These are phyloP conservation scores for Cutaneotrichosporon dermatis DNA, from an alignment of 1,284 basidiomycete species.

Conservation along the genomic window DNA sequence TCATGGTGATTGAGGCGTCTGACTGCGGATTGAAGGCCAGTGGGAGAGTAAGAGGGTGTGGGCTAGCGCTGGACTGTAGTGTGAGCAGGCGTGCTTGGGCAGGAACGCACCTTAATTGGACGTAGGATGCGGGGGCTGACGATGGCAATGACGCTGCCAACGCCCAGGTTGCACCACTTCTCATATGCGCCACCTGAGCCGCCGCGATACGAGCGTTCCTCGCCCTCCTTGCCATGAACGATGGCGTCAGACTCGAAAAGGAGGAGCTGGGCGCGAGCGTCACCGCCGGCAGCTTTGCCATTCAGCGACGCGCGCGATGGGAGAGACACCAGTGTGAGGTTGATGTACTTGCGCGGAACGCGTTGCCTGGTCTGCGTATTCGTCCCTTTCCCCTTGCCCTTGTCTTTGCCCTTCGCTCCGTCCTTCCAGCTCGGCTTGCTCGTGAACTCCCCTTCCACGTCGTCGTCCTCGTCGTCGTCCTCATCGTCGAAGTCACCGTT, in stretches of 20 bases:
- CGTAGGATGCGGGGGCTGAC: slow-evolving; percentile 83
- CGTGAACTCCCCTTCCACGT: neutral
- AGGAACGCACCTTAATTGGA: slow-evolving; percentile 63
- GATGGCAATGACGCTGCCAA: slow-evolving; percentile 84
- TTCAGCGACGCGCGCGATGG: slow-evolving; percentile 57
- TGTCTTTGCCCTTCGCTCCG: too few species aligned
- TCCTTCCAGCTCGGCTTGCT: too few species aligned
- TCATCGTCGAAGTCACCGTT: slow-evolving; percentile 16
- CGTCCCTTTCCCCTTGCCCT: too few species aligned
- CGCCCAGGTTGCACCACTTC: slow-evolving; percentile 67
- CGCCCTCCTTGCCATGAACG: too few species aligned
- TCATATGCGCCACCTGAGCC: slow-evolving; percentile 92
- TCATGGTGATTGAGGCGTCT: slow-evolving; percentile 69
- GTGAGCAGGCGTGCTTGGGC: neutral
- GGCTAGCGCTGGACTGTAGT: slow-evolving; percentile 32
- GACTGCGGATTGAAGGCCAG: slow-evolving; percentile 82
- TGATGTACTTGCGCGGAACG: slow-evolving; percentile 64
- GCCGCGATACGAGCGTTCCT: slow-evolving; percentile 60
- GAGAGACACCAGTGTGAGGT: slow-evolving; percentile 63
- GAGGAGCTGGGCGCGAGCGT: slow-evolving; percentile 74
- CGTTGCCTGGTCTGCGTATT: slow-evolving; percentile 4
- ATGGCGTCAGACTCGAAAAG: slow-evolving; percentile 76
- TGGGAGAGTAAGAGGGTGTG: slow-evolving; percentile 72
- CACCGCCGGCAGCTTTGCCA: slow-evolving; percentile 56
- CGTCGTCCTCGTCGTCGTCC: slow-evolving; percentile 7